Base-by-base conservation (phyloP, 805 yeast species). In the Priceomyces medius region DNA sequence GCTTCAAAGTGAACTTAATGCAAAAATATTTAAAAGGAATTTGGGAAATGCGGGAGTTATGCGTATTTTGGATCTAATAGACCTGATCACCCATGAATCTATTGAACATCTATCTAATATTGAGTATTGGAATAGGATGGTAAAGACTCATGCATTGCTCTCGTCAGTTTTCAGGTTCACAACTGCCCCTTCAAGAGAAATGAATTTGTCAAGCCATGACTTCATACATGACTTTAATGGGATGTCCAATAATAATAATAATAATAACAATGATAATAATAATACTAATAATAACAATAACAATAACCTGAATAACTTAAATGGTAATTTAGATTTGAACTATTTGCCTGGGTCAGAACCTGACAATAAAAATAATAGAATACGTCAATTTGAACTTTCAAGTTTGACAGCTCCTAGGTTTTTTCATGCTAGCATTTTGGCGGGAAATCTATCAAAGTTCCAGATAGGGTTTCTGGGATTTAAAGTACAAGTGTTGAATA, bases 391-490 rank as follows among this genome's bases (percentile, higher is more conserved):
- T 58, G 90, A 81, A 44, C 73, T 88, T 17, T 76, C 81, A 8
- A 73, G 76, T 6, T 70, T 79, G 3, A 74, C 87, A 8, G 74
- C 87, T n/a, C 85, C 93, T 1, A 63, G 81, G 33, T 80, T 79
- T 49, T 76, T 78, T 49, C 74, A 65, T 45, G 74, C 80, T 2
- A 72, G 72, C 42, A 73, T 79, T 23, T 67, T 73, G 32, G 64
- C 77, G 2, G 80, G 81, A 4, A 54, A 58, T 20, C 49, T 66
- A 9, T 38, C 50, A 9, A 52, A 54, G 16, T 62, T 65, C 41
- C 47, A 53, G 3, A 40, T 69, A 3, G 40, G 59, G 4, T 51
- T 70, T 24, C 67, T 71, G 3, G 72, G 74, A 4, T 41, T 66
- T 32, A 61, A 61, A 44, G 67, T 59, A 46, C 74, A 67, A 51